phyloP scores from a whole-genome alignment of 1,284 basidiomycete species.

The Leccinum ponderosum region DNA sequence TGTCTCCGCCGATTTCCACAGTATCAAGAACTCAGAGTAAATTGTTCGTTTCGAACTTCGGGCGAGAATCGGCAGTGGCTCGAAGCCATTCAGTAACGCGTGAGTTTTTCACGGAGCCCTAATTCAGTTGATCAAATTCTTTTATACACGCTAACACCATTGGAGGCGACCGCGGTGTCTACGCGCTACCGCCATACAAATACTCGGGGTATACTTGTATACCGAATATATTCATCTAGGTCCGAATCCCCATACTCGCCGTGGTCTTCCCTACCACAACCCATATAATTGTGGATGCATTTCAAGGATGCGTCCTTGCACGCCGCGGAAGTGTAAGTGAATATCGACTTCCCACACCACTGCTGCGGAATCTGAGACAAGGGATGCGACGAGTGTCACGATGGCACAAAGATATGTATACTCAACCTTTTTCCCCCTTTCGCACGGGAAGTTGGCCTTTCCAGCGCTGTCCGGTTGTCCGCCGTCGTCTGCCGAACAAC shows the following conservation, averaged over 20 bases:
- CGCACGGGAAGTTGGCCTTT: not conserved
- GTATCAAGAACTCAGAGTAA: not conserved
- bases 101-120: too few relatives aligned
- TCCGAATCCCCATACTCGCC: too few relatives aligned
- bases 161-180: not conserved
- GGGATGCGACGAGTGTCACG: not conserved
- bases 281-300: too few relatives aligned
- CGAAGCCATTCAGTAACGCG: not conserved
- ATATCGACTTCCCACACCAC: not conserved
- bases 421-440: not conserved
- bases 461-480: too few relatives aligned
- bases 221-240: not conserved
- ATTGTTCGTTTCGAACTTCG: too few relatives aligned
- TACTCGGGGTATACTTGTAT: not conserved
- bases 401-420: not conserved
- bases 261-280: too few relatives aligned
- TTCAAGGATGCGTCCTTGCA: too few relatives aligned
- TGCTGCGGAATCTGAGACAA: not conserved
- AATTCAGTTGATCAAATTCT: not conserved
- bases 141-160: not conserved
- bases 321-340: too few relatives aligned
- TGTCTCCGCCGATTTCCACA: not conserved
- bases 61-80: not conserved
- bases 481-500: too few relatives aligned
- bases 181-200: not conserved